Base-by-base conservation (phyloP, 192 early-diverging fungal species). In the Gigaspora rosea region DNA sequence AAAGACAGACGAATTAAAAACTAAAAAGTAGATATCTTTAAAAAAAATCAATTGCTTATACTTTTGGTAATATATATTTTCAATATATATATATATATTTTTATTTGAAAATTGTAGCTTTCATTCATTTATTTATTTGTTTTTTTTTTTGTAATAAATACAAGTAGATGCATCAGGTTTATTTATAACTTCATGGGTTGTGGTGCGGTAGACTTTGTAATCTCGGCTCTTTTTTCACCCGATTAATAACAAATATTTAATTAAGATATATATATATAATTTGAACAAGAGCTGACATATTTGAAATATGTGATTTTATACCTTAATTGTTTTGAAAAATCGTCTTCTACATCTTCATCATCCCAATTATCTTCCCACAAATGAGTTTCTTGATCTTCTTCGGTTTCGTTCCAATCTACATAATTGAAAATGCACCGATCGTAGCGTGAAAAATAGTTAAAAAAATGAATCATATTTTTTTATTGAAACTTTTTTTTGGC, bases 351-450 rank as follows among this genome's bases (percentile, higher is more conserved):
- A 80, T 94, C 92, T 71, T 95, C 95, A 73, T 94, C 92, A 82
- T 97, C 95, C 95, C 95, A 97, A 86, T 93, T 91, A 51, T 95
- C 92, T 63, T 93, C 90, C 94, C 94, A 95, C 61, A 92, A 86
- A 41, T 86, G 80, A 51, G 91, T 90, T 67, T 93, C 91, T 62
- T 88, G 84, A 80, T 94, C 92, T 71, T 93, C 91, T 57, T 92
- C 93, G 20, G 87, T 88, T 70, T 90, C 90, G 58, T 88, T 89
- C 93, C 94, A 95, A 80, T 95, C 94, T 41, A 41, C 7, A 41
- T 41, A 41, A 41, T 41, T 41, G 41, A 41, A 3, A 41, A 48
- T 47, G 10, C 46, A 66, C 9, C 59, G 32, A 76, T 18, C 15
- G 57, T 59, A 12, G 49, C 58, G 3, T 57, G 27, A 62, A 62